These are phyloP conservation scores for Forsythia viridissima DNA, from an alignment of 257 asterid species.

Conservation along the genomic window DNA sequence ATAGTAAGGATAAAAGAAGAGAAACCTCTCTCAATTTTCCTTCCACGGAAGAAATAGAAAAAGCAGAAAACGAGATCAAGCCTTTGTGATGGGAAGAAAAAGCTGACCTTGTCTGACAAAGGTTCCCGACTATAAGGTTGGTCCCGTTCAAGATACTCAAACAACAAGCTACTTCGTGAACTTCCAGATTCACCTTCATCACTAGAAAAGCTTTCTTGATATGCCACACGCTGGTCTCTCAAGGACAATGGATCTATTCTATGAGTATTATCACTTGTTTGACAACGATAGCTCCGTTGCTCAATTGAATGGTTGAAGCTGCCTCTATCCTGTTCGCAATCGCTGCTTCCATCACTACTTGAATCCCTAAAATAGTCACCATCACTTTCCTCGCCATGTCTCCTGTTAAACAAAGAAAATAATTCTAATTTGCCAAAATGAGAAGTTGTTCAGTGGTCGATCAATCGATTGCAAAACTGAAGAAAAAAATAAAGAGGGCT, in stretches of 20 bases:
- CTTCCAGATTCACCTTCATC: slow-evolving; percentile 86
- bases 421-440: neutral
- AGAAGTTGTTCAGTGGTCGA: neutral
- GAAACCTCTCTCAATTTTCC: neutral
- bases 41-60: neutral
- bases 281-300: slow-evolving; percentile 35
- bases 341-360: slow-evolving; percentile 94
- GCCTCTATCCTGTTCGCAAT: slow-evolving; percentile 69
- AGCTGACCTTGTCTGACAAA: slow-evolving; percentile 59
- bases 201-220: slow-evolving; percentile 82
- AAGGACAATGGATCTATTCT: slow-evolving; percentile 37
- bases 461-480: neutral
- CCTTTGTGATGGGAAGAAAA: neutral
- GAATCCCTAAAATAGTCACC: slow-evolving; percentile 76
- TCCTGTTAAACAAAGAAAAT: slow-evolving; percentile 41
- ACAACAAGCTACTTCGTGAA: slow-evolving; percentile 70
- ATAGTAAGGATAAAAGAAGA: slow-evolving; percentile 4
- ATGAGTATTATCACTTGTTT: slow-evolving; percentile 30
- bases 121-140: slow-evolving; percentile 85
- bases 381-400: slow-evolving; percentile 85
- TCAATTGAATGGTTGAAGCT: slow-evolving; percentile 42
- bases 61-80: neutral
- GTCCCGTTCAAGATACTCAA: slow-evolving; percentile 73
- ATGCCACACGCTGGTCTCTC: slow-evolving; percentile 47
- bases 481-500: neutral